Base-by-base conservation (phyloP, 2,329 filamentous ascomycete genomes). In the Pseudopyricularia javanii region DNA sequence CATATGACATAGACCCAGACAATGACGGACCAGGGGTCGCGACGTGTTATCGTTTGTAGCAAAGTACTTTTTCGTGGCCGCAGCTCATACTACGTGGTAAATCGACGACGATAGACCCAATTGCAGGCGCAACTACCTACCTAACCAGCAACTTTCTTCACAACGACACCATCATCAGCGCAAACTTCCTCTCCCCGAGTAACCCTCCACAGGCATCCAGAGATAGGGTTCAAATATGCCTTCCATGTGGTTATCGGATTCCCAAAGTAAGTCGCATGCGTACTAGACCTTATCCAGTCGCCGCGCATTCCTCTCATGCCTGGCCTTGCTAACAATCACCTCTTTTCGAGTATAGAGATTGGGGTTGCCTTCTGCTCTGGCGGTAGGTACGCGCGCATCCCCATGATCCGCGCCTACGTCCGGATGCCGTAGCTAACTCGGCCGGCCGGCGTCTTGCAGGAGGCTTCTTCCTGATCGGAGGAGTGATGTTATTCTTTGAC, bases 331-430 rank as follows among this genome's bases (percentile, higher is more conserved):
- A 61, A 59, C 64, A 7, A 53, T 55, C 3, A n/a, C n/a, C n/a
- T n/a, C 34, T 54, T 58, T 49, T 43, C 20, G 17, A 40, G 40
- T n/a, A 61, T 64, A 97, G 93, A 98, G 71, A 86, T 97, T 64
- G 93, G 93, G 61, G 91, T 96, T 57, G 88, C 91, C 67, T 98
- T 98, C 76, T 97, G 93, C 79, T 93, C 89, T 65, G 91, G 90
- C 64, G 91, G 91, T 95, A 85, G 61, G 87, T 85, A 69, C 61
- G 60, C 59, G 57, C 59, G 34, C 52, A 52, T 15, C 20, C 32
- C 20, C 28, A 22, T 26, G 11, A 22, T 14, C 11, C 28, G 32
- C 20, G 30, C 47, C n/a, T 24, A 22, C 28, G 22, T 9, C 30
- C 3, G 47, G 47, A 9, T 22, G 32, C 17, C 20, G 11, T 30